These are phyloP conservation scores for Phytophthora brassicae DNA, from an alignment of 352 stramenopile genomes.

Conservation along the genomic window DNA sequence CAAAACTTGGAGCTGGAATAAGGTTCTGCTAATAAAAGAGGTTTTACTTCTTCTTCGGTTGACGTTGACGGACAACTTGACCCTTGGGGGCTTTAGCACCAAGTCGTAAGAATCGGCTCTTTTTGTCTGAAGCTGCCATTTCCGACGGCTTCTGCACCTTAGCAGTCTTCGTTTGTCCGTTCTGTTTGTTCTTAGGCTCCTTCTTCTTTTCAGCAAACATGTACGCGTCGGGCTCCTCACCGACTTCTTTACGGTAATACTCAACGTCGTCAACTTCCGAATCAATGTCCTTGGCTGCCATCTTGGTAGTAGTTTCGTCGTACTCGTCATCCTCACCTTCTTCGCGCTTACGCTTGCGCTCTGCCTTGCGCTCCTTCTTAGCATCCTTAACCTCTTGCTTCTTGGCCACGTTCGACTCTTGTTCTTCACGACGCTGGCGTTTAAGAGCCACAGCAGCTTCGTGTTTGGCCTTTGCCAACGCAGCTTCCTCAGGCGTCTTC, in stretches of 20 bases:
- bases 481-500: conserved; percentile 86
- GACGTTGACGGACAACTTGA: conserved; percentile 57
- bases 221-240: conserved; percentile 77
- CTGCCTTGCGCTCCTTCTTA: conserved; percentile 75
- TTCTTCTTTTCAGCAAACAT: conserved; percentile 69
- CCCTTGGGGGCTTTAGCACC: conserved; percentile 48
- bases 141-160: conserved; percentile 53
- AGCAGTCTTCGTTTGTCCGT: conserved; percentile 14
- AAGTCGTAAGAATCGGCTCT: conserved; percentile 49
- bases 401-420: conserved; percentile 87
- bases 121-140: conserved; percentile 69
- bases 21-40: conserved; percentile 8
- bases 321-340: conserved; percentile 45
- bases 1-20: conserved; percentile 15
- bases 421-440: conserved; percentile 84
- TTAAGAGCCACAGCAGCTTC: conserved; percentile 74
- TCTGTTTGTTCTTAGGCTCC: conserved; percentile 40
- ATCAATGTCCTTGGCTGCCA: conserved; percentile 41
- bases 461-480: conserved; percentile 78
- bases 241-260: conserved; percentile 84
- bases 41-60: conserved; percentile 47
- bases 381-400: conserved; percentile 84
- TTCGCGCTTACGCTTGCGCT: conserved; percentile 60
- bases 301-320: conserved; percentile 42
- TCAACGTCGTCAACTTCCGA: conserved; percentile 76